Evolutionary conservation across 495 filamentous ascomycete genomes (phyloP).

Genomic region (Thermothielavioides terrestris): DNA sequence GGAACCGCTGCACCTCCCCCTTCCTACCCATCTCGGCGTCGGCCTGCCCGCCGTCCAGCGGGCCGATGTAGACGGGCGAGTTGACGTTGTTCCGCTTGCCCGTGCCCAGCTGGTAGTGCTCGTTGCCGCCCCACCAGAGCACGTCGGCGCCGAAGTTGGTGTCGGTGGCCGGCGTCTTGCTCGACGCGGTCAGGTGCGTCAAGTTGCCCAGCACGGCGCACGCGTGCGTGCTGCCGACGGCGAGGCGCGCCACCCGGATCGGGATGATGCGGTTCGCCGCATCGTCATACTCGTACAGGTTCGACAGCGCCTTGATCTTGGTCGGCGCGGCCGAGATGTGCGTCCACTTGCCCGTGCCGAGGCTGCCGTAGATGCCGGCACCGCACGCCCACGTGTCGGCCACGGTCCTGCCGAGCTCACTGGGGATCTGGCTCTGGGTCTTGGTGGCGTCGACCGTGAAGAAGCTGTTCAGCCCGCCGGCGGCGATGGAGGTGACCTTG

Average conservation of each 20-base stretch:
- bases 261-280: slow-evolving; percentile 53
- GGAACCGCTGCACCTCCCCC: slow-evolving; percentile 65
- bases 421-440: slow-evolving; percentile 16
- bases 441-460: slow-evolving; percentile 73
- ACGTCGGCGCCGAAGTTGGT: slow-evolving; percentile 79
- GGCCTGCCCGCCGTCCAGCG: slow-evolving; percentile 50
- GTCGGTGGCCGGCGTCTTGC: slow-evolving; percentile 48
- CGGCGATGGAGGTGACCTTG: slow-evolving; percentile 62
- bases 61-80: slow-evolving; percentile 67
- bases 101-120: slow-evolving; percentile 85
- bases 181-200: slow-evolving; percentile 48
- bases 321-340: slow-evolving; percentile 70
- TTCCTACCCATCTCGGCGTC: slow-evolving; percentile 41
- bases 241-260: slow-evolving; percentile 64
- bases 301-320: slow-evolving; percentile 77
- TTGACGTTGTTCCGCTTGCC: slow-evolving; percentile 75
- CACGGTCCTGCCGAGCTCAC: slow-evolving; percentile 39
- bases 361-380: slow-evolving; percentile 68
- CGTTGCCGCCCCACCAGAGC: slow-evolving; percentile 90
- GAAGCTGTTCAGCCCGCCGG: slow-evolving; percentile 78
- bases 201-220: slow-evolving; percentile 75
- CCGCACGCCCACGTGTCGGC: slow-evolving; percentile 83
- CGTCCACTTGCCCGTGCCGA: slow-evolving; percentile 85
- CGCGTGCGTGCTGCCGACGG: slow-evolving; percentile 68
- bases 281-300: slow-evolving; percentile 81